These are phyloP conservation scores for Monosporascus sp. DNA, from an alignment of 2,329 filamentous ascomycete genomes.

Conservation along the genomic window DNA sequence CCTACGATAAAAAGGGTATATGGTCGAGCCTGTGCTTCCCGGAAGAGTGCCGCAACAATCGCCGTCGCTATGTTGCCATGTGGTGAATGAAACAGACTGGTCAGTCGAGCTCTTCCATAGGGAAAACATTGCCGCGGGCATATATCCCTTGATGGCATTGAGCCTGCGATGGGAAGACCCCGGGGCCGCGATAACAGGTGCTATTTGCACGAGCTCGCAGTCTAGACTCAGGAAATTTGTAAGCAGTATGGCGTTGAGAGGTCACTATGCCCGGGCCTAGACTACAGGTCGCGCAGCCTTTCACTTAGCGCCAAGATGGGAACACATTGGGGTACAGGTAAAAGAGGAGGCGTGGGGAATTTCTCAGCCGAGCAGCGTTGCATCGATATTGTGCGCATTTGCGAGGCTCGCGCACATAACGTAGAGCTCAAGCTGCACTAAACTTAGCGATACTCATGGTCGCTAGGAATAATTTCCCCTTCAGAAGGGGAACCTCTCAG, in stretches of 20 bases:
- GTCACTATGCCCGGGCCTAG: no score
- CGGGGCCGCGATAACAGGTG: background rate
- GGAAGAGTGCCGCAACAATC: no score
- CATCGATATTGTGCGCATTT: background rate
- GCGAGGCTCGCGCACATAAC: no score
- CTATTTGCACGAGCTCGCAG: background rate
- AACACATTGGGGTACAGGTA: no score
- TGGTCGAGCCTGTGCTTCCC: no score
- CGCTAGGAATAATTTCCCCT: background rate
- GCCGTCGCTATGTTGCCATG: no score
- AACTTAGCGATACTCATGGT: background rate
- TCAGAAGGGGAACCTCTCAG: background rate
- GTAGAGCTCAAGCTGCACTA: background rate
- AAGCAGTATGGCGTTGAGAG: no score
- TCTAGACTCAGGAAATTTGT: background rate
- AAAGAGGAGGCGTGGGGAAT: background rate
- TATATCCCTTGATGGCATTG: background rate
- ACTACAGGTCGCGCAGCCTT: background rate
- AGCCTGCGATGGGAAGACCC: no score
- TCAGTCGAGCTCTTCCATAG: slow-evolving; percentile 25
- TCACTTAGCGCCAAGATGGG: background rate
- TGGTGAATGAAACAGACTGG: background rate
- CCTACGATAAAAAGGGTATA: no score
- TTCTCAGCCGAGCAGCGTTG: background rate
- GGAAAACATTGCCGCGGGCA: slow-evolving; percentile 29